Evolutionary conservation across 768 basidiomycete species (phyloP).

Genomic region (Trametes punicea): DNA sequence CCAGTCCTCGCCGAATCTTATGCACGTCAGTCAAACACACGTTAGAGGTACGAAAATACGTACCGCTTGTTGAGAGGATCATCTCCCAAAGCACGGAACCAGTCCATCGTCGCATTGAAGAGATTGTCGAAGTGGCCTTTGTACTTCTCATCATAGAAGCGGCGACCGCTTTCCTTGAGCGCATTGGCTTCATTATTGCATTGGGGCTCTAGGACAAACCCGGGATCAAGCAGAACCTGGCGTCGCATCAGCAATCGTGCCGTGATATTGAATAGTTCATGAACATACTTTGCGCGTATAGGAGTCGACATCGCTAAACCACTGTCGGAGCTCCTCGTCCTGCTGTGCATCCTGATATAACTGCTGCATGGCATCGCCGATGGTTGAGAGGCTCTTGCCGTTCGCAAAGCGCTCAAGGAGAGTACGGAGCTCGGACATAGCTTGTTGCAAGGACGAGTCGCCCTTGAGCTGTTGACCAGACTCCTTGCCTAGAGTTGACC

Average conservation of each 20-base stretch:
- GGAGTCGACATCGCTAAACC: conserved; percentile 62
- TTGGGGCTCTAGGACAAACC: conserved; percentile 80
- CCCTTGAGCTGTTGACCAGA: conserved; percentile 26
- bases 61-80: conserved; percentile 73
- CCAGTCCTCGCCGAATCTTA: conserved; percentile 75
- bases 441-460: conserved; percentile 55
- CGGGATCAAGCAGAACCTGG: conserved; percentile 72
- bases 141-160: conserved; percentile 77
- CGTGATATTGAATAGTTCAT: background rate
- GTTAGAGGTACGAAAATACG: background rate
- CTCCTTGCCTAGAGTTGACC: conserved; percentile 17
- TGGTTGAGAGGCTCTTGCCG: conserved; percentile 56
- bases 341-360: conserved; percentile 71
- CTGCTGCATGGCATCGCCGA: conserved; percentile 67
- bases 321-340: conserved; percentile 70
- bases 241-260: background rate
- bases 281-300: conserved; percentile 61
- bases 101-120: conserved; percentile 65
- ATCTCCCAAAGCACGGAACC: conserved; percentile 81
- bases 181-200: conserved; percentile 61
- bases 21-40: background rate
- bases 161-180: conserved; percentile 67
- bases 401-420: conserved; percentile 92
- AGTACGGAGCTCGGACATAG: conserved; percentile 64
- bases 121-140: conserved; percentile 77